Conservation (phyloP, 768 basidiomycete genomes). For the Tephrocybe sp. region DNA sequence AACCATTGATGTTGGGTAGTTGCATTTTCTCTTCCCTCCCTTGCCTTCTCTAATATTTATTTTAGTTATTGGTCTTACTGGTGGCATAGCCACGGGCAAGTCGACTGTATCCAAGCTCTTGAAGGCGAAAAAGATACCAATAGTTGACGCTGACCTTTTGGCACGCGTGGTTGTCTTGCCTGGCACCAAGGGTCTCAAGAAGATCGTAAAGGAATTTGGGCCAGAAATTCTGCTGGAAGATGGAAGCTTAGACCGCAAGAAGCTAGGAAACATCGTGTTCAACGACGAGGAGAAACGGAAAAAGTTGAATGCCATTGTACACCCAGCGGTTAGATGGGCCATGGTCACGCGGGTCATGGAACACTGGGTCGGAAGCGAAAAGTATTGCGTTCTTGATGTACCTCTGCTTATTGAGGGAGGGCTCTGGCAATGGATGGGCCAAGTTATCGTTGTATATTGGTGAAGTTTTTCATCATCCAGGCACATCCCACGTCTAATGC, state of each 20-base stretch:
- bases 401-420: conserved; percentile 90
- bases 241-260: conserved; percentile 79
- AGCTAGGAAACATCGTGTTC: conserved; percentile 85
- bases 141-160: conserved; percentile 91
- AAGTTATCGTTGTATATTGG: conserved; percentile 92
- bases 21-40: not conserved
- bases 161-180: conserved; percentile 86
- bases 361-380: conserved; percentile 78
- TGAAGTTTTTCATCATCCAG: conserved; percentile 31
- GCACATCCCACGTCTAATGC: not conserved
- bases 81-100: conserved; percentile 96
- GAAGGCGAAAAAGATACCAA: conserved; percentile 63
- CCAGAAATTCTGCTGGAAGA: conserved; percentile 59
- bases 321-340: conserved; percentile 84
- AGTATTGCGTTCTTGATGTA: conserved; percentile 83
- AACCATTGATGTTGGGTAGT: conserved; percentile 14
- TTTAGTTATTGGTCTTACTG: conserved; percentile 90
- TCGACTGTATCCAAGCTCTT: conserved; percentile 86
- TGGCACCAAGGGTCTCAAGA: conserved; percentile 68
- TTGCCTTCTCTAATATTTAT: not conserved
- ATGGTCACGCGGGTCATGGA: conserved; percentile 69
- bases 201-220: conserved; percentile 76
- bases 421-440: conserved; percentile 80
- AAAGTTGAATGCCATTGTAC: conserved; percentile 81
- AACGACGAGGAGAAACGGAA: conserved; percentile 69